Evolutionary conservation across 2,329 filamentous ascomycete species (phyloP), one percentile per base, ranked within the genome.

Genomic region (Pseudogymnoascus sp.): DNA sequence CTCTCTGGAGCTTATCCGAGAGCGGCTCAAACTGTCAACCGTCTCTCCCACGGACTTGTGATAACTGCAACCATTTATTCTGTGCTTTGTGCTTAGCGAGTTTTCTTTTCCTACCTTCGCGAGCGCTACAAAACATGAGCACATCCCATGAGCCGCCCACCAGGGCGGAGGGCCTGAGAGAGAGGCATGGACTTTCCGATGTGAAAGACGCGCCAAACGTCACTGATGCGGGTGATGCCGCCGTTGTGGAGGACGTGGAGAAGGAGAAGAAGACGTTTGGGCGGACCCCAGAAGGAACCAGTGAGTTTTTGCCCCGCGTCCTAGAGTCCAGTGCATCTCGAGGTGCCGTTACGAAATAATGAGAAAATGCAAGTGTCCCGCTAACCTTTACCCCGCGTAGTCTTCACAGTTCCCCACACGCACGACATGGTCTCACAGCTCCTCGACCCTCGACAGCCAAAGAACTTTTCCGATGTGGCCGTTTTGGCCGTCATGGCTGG

Each of bases 371-470:
- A 61, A 62, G 33, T 17, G 17, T 33, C 59, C 23, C 31, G n/a
- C 59, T 60, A 68, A 37, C 33, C 31, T 7, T 31, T 26, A 29
- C 23, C 50, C 19, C 46, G 37, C 31, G 59, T 72, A 97, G 95
- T 96, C 71, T 99, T 99, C 74, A 89, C 91, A 64, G 95, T 99
- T 62, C 95, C 95, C 59, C 88, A 91, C 66, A 99, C 95, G 63
- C 92, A 97, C 81, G 95, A 99, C 78, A 97, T 99, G 95, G 93
- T 99, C 70, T 96, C 93, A 61, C 95, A 97, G 78, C 84, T 99
- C 63, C 86, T 99, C 70, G 95, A 96, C 71, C 95, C 95, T 61
- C 90, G 89, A 68, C 89, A 97, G 74, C 92, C 95, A 62, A 99
- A 99, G 81, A 97, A 97, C 74, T 75, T 96, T 40, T 95, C 92